phyloP scores from a whole-genome alignment of 371 early-diverging fungal species.

The Rhizopus arrhizus region DNA sequence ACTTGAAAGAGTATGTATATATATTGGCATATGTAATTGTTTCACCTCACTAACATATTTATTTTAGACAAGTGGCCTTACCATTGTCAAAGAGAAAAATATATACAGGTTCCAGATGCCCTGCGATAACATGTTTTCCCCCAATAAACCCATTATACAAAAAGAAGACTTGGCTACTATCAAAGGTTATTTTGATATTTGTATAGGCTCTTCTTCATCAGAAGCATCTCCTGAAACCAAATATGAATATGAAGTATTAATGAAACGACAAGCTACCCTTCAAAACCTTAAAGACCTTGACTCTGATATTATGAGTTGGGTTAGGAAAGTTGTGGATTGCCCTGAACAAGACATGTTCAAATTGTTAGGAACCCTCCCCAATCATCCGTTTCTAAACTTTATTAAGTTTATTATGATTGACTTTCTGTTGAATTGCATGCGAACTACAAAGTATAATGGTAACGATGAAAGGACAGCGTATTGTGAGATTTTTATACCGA shows the following conservation, averaged over 20 bases:
- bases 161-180: slow-evolving; percentile 4
- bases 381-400: slow-evolving; percentile 15
- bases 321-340: too few species aligned
- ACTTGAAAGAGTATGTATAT: slow-evolving; percentile 16
- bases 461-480: slow-evolving; percentile 18
- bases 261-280: slow-evolving; percentile 9
- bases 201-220: neutral
- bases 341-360: slow-evolving; percentile 8
- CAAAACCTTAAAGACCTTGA: neutral
- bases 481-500: slow-evolving; percentile 12
- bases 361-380: slow-evolving; percentile 7
- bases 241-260: slow-evolving; percentile 7
- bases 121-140: too few species aligned
- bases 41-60: slow-evolving; percentile 12
- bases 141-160: too few species aligned
- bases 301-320: too few species aligned
- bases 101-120: slow-evolving; percentile 4
- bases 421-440: slow-evolving; percentile 16
- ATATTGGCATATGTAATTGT: neutral
- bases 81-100: neutral
- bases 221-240: slow-evolving; percentile 14
- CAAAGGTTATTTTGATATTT: slow-evolving; percentile 18
- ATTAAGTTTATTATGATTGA: slow-evolving; percentile 22
- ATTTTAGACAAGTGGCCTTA: slow-evolving; percentile 8
- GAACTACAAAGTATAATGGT: slow-evolving; percentile 2